Evolutionary conservation across 179 eudicot species (phyloP), one percentile per base, ranked within the genome.

Genomic region (Beta corolliflora): DNA sequence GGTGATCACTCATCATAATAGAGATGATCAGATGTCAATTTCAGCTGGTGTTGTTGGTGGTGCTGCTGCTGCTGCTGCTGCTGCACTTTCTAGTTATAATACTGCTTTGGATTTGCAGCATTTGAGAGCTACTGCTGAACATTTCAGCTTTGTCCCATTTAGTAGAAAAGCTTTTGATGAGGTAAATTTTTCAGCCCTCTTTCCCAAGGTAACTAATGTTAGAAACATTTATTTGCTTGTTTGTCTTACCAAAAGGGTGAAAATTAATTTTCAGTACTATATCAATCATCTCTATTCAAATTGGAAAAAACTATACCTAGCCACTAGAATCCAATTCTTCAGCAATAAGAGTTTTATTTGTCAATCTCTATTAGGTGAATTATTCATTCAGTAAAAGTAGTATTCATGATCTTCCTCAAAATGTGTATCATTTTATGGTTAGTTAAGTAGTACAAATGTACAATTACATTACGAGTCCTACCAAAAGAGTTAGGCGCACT

Each of bases 101-200:
- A 77, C 76, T 77, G 85, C 88, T 9, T 77, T 93, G 86, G 97
- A 91, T 77, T 89, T 91, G 83, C 97, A 90, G 66, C 87, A 84
- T 73, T 82, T 91, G 58, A 92, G 89, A 84, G 81, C 86, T 79
- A 87, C 77, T 81, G 87, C 77, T 78, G 85, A 91, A 29, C 87
- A 90, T 77, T 92, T 87, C 75, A 85, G 90, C 41, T 93, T 87
- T 88, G 86, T 83, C 31, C 91, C 94, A 41, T 93, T 87, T 71
- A 83, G 83, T 69, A 84, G 85, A 63, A 82, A 88, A 87, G 79
- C 81, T 79, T 93, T 91, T 87, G 92, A 91, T 82, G 94, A 94
- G 95, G 98, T 93, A 90, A 61, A 3, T 5, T 45, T 68, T 68
- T 67, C 46, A 31, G 12, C 48, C 71, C 5, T 14, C n/a, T 67